Conservation (phyloP, 331 rosid genomes). For the Saraca asoca region DNA sequence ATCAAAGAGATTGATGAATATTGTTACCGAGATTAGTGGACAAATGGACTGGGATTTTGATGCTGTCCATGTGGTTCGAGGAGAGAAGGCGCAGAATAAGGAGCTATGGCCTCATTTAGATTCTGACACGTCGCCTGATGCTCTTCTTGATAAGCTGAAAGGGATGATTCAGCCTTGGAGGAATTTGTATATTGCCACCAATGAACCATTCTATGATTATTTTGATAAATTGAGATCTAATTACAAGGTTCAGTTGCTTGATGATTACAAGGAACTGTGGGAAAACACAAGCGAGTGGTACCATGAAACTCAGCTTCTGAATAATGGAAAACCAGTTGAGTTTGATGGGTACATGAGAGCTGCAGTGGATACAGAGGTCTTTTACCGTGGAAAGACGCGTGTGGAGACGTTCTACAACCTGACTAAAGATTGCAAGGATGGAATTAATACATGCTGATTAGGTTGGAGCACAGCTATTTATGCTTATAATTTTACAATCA, state of each 20-base stretch:
- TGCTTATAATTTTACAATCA: constrained; percentile 33
- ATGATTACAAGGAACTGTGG: constrained; percentile 91
- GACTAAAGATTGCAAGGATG: constrained; percentile 94
- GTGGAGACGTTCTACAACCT: constrained; percentile 90
- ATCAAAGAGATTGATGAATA: constrained; percentile 95
- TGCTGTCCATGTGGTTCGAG: constrained; percentile 86
- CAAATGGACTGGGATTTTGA: constrained; percentile 99
- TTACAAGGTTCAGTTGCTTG: constrained; percentile 92
- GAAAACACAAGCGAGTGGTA: constrained; percentile 87
- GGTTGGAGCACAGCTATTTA: constrained; percentile 37
- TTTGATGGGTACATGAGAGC: constrained; percentile 99
- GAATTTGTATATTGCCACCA: constrained; percentile 84
- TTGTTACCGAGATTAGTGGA: constrained; percentile 85
- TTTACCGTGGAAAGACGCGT: constrained; percentile 81
- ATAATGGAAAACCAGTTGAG: constrained; percentile 79
- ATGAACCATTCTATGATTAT: constrained; percentile 86
- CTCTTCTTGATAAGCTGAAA: constrained; percentile 69
- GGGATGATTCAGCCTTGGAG: constrained; percentile 86
- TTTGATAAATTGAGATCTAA: constrained; percentile 90
- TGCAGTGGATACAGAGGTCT: constrained; percentile 94
- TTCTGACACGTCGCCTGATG: constrained; percentile 80
- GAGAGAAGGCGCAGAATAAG: constrained; percentile 87
- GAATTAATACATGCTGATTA: constrained; percentile 87
- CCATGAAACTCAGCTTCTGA: constrained; percentile 70
- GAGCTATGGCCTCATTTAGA: constrained; percentile 95